phyloP scores from a whole-genome alignment of 352 stramenopile genomes.

The Pythium aquatile region DNA sequence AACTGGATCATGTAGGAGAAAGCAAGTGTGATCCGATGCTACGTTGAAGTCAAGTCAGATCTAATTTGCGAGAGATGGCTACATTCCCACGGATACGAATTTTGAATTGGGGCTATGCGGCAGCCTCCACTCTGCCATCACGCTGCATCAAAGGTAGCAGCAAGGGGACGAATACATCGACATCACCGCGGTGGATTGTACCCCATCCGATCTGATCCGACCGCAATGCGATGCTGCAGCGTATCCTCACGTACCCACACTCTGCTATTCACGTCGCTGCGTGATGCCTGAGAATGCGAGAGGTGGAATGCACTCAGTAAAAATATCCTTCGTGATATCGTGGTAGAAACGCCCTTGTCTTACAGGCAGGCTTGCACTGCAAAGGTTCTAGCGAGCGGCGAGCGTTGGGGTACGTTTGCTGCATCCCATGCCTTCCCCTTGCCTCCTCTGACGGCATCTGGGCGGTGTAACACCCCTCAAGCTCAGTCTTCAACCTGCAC shows the following conservation, averaged over 20 bases:
- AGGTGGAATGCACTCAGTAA: not conserved
- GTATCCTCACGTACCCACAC: not conserved
- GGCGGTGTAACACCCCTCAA: not conserved
- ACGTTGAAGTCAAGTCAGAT: not conserved
- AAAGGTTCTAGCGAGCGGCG: not conserved
- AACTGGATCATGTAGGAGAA: no score
- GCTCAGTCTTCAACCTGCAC: conserved; percentile 13
- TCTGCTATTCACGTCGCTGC: not conserved
- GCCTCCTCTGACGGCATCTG: not conserved
- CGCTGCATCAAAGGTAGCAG: not conserved
- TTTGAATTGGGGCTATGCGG: not conserved
- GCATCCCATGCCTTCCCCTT: not conserved
- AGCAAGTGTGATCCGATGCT: no score
- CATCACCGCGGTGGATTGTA: not conserved
- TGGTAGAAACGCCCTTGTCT: not conserved
- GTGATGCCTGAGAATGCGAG: not conserved
- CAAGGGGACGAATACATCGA: not conserved
- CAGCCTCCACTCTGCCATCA: not conserved
- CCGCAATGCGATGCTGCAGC: not conserved
- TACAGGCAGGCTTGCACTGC: not conserved
- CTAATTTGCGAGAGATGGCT: not conserved
- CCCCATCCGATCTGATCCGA: not conserved
- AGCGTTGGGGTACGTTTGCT: not conserved
- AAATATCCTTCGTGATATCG: not conserved
- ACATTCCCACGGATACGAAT: not conserved